Conservation (phyloP, 441 rosid genomes). For the Mallotus japonicus region DNA sequence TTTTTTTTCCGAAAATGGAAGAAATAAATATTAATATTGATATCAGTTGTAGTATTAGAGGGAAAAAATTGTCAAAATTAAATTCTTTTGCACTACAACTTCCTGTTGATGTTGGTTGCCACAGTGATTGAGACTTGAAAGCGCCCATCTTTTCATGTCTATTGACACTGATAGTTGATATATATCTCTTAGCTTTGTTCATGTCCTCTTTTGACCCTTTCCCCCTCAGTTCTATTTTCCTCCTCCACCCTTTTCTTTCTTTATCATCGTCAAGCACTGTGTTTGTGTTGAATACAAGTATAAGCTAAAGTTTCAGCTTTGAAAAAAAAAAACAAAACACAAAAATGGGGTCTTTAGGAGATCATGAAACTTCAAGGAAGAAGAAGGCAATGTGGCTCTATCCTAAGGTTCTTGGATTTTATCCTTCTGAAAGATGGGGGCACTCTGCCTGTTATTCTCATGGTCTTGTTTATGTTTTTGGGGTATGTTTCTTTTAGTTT, state of each 20-base stretch:
- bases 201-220: constrained; percentile 43
- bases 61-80: constrained; percentile 11
- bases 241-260: constrained; percentile 15
- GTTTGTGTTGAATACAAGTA: constrained; percentile 11
- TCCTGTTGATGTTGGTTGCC: constrained; percentile 53
- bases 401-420: constrained; percentile 53
- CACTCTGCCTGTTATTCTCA: constrained; percentile 66
- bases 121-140: constrained; percentile 70
- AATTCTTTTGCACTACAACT: constrained; percentile 31
- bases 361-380: constrained; percentile 37
- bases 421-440: constrained; percentile 82
- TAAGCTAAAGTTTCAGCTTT: neutral
- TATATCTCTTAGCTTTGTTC: constrained; percentile 48
- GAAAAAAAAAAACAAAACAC: neutral
- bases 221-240: neutral
- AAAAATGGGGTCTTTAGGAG: constrained; percentile 47
- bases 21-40: neutral
- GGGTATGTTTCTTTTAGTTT: constrained; percentile 39
- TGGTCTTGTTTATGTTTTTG: constrained; percentile 60
- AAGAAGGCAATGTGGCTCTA: constrained; percentile 71
- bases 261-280: constrained; percentile 29
- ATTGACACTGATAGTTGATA: constrained; percentile 65
- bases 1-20: neutral
- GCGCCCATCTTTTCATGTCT: constrained; percentile 90
- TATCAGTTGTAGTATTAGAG: neutral